Conservation (phyloP, 306 rosid genomes). For the Phaseolus lunatus region DNA sequence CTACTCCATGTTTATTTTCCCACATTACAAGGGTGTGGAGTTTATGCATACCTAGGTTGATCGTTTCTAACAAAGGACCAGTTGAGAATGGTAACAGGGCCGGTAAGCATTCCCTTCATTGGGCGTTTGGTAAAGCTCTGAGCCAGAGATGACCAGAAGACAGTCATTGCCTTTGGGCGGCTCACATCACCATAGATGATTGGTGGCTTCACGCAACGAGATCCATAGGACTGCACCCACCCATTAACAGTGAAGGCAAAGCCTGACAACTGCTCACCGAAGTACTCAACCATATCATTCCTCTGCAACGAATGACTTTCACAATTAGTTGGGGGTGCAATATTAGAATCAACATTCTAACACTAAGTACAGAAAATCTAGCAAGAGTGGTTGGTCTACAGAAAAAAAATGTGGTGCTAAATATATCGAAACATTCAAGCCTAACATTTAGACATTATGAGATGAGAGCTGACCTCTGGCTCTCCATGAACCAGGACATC, state of each 20-base stretch:
- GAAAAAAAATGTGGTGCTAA: not conserved
- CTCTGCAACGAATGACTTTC: slow-evolving; percentile 63
- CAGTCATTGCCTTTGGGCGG: slow-evolving; percentile 95
- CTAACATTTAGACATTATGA: not conserved
- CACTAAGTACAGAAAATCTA: slow-evolving; percentile 3
- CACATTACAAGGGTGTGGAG: slow-evolving; percentile 8
- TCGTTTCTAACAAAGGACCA: slow-evolving; percentile 93
- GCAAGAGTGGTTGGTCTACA: not conserved
- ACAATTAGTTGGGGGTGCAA: slow-evolving; percentile 41
- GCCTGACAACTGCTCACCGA: slow-evolving; percentile 91
- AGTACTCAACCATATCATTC: slow-evolving; percentile 96
- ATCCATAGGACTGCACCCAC: slow-evolving; percentile 97
- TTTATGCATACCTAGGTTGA: slow-evolving; percentile 81
- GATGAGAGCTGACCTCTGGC: slow-evolving; percentile 75
- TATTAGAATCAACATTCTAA: slow-evolving; percentile 6
- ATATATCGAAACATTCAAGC: not conserved
- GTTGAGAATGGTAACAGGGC: slow-evolving; percentile 96
- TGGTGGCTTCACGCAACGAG: slow-evolving; percentile 97
- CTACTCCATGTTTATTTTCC: not conserved
- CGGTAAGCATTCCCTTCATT: slow-evolving; percentile 99
- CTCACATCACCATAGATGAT: slow-evolving; percentile 96
- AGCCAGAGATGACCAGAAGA: slow-evolving; percentile 88
- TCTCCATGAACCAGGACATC: slow-evolving; percentile 96
- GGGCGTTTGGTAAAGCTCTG: slow-evolving; percentile 87
- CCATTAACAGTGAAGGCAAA: slow-evolving; percentile 91